Base-by-base conservation (phyloP, 257 asterid genomes). In the Paraleonurus japonicus region DNA sequence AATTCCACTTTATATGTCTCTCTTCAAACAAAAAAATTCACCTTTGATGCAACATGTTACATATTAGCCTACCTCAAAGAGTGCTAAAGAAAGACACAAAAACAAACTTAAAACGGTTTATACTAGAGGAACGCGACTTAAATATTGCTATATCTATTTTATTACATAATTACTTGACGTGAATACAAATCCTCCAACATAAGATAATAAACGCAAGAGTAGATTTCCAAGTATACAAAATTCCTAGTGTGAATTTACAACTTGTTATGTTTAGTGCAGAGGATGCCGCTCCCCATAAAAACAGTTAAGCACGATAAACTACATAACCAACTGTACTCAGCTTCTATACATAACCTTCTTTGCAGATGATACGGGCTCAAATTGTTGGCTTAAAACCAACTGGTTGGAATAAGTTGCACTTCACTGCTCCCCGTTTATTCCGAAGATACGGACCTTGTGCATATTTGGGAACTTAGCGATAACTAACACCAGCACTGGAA, bases 401-500 rank as follows among this genome's bases (percentile, higher is more conserved):
- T 55, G 33, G 57, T 70, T 61, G 17, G 37, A 51, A 45, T 64
- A 47, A 28, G 71, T 30, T 27, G 63, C 70, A 59, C 35, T 61
- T 86, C 85, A 88, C 81, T 71, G 85, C 48, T 90, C 97, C 33
- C 85, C 92, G 19, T 90, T 90, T 13, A 90, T 90, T 71, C 97
- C 97, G 9, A 90, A 88, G 74, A 90, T 90, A 41, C 97, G 92
- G 54, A 90, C 97, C 81, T 87, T 90, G 88, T 90, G 97, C 97
- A 90, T 90, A 65, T 88, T 83, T 1, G 97, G 97, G 81, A 90
- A 90, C 88, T 90, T 90, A 35, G 97, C 97, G 37, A 90, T 54
- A 19, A 88, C 97, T 51, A 90, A 82, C 64, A 90, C 85, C 9
- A 85, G 71, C 74, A 90, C 97, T 37, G 92, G 89, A 39, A 90